These are phyloP conservation scores for Ascochyta fabae DNA, from an alignment of 2,329 filamentous ascomycete species.

Conservation along the genomic window DNA sequence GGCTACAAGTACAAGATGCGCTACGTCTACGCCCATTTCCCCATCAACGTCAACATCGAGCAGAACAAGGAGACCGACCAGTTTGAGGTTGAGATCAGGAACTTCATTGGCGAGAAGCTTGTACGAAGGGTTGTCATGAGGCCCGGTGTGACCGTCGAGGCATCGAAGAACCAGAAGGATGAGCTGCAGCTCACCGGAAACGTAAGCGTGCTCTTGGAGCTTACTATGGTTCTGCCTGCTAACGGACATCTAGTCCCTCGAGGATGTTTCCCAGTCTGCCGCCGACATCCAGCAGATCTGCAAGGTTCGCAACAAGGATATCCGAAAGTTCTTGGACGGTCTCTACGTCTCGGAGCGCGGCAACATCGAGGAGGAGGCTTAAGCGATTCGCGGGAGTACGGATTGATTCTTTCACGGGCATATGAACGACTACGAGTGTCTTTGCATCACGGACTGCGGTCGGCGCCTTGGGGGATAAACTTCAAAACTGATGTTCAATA, in stretches of 20 bases:
- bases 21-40: constrained; percentile 99
- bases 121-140: constrained; percentile 91
- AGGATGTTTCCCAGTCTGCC: constrained; percentile 96
- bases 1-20: constrained; percentile 99
- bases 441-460: constrained; percentile 49
- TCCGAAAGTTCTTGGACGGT: constrained; percentile 99
- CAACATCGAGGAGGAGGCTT: constrained; percentile 78
- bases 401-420: constrained; percentile 49
- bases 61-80: constrained; percentile 91
- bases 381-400: constrained; percentile 41
- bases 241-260: constrained; percentile 67
- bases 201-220: constrained; percentile 45
- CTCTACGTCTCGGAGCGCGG: constrained; percentile 99
- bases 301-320: constrained; percentile 99
- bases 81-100: constrained; percentile 96
- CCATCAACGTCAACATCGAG: constrained; percentile 99
- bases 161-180: constrained; percentile 94
- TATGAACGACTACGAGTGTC: constrained; percentile 50
- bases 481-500: constrained; percentile 50
- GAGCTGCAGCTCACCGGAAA: constrained; percentile 93
- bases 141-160: constrained; percentile 85
- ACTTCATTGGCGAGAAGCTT: constrained; percentile 83
- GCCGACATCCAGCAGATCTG: constrained; percentile 99
- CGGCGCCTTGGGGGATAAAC: constrained; percentile 48
- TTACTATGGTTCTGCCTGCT: constrained; percentile 18